Base-by-base conservation (phyloP, 805 yeast genomes). In the Hanseniaspora pseudoguilliermondii region DNA sequence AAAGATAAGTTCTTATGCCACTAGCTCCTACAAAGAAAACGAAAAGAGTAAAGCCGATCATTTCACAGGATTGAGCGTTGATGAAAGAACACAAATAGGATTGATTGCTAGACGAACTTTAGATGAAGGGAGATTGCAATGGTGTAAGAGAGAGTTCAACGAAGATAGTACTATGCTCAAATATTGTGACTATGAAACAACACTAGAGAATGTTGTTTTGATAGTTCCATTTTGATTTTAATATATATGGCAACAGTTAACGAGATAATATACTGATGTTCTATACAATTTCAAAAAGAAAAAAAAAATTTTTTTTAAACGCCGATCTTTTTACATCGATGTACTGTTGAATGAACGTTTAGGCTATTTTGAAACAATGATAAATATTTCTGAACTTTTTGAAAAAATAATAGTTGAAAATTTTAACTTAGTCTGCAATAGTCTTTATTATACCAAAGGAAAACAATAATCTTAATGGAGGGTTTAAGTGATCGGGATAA, bases 1-100 rank as follows among this genome's bases (percentile, higher is more conserved):
- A 56, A 83, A 81, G 63, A 73, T 86, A 69, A 84, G 82, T 15
- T 82, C 96, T 2, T 89, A 96, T 96, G 96, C 96, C 0, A 87
- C 91, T 0, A 81, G 83, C 62, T 95, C 95, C 0, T 63, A 73
- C 20, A 68, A 75, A 52, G 71, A 73, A 0, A 32, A n/a, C 13
- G 74, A 72, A 2, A 61, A 68, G 58, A 66, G 63, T 2, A 74
- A 70, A 51, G 67, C 66, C 8, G 78, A 72, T 4, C 86, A 81
- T 61, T 68, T 70, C 32, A 73, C 80, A 2, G 77, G 75, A 3
- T 62, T 82, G 29, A 63, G 71, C 20, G 62, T 72, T 3, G 63
- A 65, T 5, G 75, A 83, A 60, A 74, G 93, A 60, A 82, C 78
- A 61, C 57, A 60, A 32, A 57, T 84, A 36, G 97, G 97, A 0